Conservation (phyloP, 2,329 filamentous ascomycete genomes). For the Pochonia chlamydosporia region DNA sequence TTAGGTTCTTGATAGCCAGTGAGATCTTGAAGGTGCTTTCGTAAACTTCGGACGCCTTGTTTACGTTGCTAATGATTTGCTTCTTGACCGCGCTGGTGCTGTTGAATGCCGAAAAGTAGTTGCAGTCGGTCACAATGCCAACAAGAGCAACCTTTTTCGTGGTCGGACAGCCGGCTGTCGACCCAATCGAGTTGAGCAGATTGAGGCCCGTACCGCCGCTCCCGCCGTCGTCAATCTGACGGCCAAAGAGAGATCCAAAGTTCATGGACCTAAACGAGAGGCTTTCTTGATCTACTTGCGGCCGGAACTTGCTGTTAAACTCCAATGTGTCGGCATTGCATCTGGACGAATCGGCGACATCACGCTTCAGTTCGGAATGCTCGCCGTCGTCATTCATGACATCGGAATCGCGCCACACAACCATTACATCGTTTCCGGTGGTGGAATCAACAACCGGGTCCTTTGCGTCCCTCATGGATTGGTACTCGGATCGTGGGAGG, state of each 20-base stretch:
- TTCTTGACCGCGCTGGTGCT: slow-evolving; percentile 53
- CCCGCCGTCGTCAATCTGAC: slow-evolving; percentile 65
- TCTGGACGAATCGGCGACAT: slow-evolving; percentile 34
- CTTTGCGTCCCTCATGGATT: slow-evolving; percentile 60
- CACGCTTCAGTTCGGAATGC: slow-evolving; percentile 58
- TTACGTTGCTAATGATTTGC: slow-evolving; percentile 80
- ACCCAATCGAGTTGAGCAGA: slow-evolving; percentile 71
- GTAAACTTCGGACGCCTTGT: slow-evolving; percentile 79
- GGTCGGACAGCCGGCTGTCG: slow-evolving; percentile 74
- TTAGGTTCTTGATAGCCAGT: slow-evolving; percentile 80
- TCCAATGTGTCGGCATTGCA: slow-evolving; percentile 71
- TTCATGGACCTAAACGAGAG: slow-evolving; percentile 53
- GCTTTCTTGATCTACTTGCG: slow-evolving; percentile 48
- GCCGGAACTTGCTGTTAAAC: slow-evolving; percentile 74
- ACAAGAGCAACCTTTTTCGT: slow-evolving; percentile 90
- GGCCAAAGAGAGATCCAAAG: slow-evolving; percentile 63
- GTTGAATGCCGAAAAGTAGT: slow-evolving; percentile 70
- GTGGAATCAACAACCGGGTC: slow-evolving; percentile 61
- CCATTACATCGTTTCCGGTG: slow-evolving; percentile 67
- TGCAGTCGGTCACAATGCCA: slow-evolving; percentile 89
- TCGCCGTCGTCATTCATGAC: slow-evolving; percentile 39
- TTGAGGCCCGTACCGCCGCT: slow-evolving; percentile 66
- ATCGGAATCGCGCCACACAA: slow-evolving; percentile 89
- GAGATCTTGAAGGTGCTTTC: slow-evolving; percentile 94
- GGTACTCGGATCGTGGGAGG: slow-evolving; percentile 68